phyloP scores from a whole-genome alignment of 768 basidiomycete species.

The Lentinus brumalis region DNA sequence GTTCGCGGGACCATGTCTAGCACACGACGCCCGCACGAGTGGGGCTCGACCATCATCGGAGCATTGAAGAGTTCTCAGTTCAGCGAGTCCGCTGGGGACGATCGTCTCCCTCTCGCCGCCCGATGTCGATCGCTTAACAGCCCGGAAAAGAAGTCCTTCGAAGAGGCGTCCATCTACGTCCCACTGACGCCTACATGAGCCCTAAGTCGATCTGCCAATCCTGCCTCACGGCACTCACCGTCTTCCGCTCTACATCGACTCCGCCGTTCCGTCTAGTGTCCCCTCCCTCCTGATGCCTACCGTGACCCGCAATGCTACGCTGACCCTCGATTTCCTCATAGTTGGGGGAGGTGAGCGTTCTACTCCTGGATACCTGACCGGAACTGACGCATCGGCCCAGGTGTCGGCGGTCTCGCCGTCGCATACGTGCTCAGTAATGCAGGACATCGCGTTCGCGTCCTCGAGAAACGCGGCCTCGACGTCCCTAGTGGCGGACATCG shows the following conservation, averaged over 20 bases:
- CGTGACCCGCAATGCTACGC: slow-evolving; percentile 28
- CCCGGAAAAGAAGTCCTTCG: neutral
- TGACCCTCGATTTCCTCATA: slow-evolving; percentile 45
- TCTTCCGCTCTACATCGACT: neutral
- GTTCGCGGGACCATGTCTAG: too few species aligned
- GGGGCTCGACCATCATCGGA: neutral
- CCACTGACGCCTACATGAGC: neutral
- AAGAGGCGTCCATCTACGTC: neutral
- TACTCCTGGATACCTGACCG: neutral
- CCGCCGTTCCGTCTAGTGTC: neutral
- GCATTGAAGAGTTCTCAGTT: neutral
- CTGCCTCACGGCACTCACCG: neutral
- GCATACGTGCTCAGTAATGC: slow-evolving; percentile 58
- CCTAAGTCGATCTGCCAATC: neutral
- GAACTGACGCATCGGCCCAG: slow-evolving; percentile 14
- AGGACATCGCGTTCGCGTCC: slow-evolving; percentile 59
- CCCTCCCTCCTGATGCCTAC: slow-evolving; percentile 18
- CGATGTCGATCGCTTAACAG: neutral
- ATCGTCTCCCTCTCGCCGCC: neutral
- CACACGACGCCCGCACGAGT: too few species aligned
- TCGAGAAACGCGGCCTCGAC: slow-evolving; percentile 50
- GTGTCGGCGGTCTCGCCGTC: slow-evolving; percentile 56
- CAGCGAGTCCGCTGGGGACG: neutral
- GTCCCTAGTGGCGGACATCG: slow-evolving; percentile 42
- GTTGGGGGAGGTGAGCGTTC: slow-evolving; percentile 47